Evolutionary conservation across 1,284 basidiomycete species (phyloP).

Genomic region (Leccinum solheimii): DNA sequence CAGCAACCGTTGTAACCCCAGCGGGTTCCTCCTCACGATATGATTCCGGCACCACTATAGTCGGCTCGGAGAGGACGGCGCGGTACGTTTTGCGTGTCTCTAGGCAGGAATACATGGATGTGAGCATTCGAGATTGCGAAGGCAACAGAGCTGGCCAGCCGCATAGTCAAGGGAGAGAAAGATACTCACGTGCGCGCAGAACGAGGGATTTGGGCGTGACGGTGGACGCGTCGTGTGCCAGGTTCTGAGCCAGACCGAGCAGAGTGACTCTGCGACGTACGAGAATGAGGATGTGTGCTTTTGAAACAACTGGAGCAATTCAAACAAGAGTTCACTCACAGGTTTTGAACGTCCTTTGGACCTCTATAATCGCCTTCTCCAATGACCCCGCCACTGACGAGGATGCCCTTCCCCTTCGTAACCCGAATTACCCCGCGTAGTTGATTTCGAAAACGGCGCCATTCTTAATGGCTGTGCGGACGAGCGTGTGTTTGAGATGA

Average conservation of each 20-base stretch:
- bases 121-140: neutral
- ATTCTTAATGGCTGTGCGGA: conserved; percentile 79
- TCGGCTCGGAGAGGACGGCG: conserved; percentile 71
- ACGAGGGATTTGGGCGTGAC: conserved; percentile 65
- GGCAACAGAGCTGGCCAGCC: neutral
- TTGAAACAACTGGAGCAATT: neutral
- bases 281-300: neutral
- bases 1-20: neutral
- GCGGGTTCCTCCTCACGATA: neutral
- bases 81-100: conserved; percentile 63
- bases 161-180: neutral
- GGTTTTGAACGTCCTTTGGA: conserved; percentile 68
- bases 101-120: conserved; percentile 20
- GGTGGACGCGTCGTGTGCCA: conserved; percentile 61
- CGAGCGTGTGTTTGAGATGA: conserved; percentile 78
- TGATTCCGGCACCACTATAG: conserved; percentile 52
- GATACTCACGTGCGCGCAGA: conserved; percentile 66
- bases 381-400: conserved; percentile 65
- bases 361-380: conserved; percentile 61
- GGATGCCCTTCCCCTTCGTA: conserved; percentile 72
- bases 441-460: conserved; percentile 83
- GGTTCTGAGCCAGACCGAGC: conserved; percentile 65
- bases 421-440: conserved; percentile 72
- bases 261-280: conserved; percentile 51
- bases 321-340: conserved; percentile 47